phyloP scores from a whole-genome alignment of 768 basidiomycete species.

The Suillus clintonianus region DNA sequence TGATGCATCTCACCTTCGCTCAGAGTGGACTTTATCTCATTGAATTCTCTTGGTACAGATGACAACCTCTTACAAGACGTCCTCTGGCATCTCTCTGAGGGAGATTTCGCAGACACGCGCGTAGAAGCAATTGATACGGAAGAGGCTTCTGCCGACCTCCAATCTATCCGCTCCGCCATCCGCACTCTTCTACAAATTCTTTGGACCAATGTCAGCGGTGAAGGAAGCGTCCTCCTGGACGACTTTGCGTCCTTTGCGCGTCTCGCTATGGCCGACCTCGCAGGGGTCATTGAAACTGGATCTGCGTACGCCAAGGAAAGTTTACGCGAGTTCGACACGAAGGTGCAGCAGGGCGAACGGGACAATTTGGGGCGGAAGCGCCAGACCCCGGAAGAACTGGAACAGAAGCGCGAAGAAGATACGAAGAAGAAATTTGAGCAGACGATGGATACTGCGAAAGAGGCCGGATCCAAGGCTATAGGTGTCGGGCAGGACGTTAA shows the following conservation, averaged over 20 bases:
- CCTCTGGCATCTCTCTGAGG: constrained; percentile 63
- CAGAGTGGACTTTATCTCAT: neutral
- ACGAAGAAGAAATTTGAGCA: constrained; percentile 60
- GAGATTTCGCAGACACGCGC: constrained; percentile 45
- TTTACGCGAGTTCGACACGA: constrained; percentile 55
- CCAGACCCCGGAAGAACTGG: constrained; percentile 42
- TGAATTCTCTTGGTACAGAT: constrained; percentile 34
- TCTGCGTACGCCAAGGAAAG: constrained; percentile 54
- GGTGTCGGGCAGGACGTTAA: constrained; percentile 49
- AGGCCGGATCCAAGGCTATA: constrained; percentile 56
- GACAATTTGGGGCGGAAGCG: constrained; percentile 57
- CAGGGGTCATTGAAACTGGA: constrained; percentile 51
- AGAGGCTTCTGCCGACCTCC: constrained; percentile 50
- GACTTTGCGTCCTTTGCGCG: constrained; percentile 70
- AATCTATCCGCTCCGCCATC: constrained; percentile 50
- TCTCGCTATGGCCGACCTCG: constrained; percentile 64
- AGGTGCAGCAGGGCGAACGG: constrained; percentile 61
- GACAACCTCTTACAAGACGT: constrained; percentile 68
- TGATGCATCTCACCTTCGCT: constrained; percentile 22
- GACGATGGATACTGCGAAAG: constrained; percentile 66
- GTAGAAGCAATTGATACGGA: constrained; percentile 41
- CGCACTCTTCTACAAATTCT: constrained; percentile 52
- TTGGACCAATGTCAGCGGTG: constrained; percentile 54
- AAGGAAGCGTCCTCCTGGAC: constrained; percentile 53
- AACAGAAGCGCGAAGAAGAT: constrained; percentile 43